These are phyloP conservation scores for Penicillium sp. DNA, from an alignment of 2,329 filamentous ascomycete species.

Conservation along the genomic window DNA sequence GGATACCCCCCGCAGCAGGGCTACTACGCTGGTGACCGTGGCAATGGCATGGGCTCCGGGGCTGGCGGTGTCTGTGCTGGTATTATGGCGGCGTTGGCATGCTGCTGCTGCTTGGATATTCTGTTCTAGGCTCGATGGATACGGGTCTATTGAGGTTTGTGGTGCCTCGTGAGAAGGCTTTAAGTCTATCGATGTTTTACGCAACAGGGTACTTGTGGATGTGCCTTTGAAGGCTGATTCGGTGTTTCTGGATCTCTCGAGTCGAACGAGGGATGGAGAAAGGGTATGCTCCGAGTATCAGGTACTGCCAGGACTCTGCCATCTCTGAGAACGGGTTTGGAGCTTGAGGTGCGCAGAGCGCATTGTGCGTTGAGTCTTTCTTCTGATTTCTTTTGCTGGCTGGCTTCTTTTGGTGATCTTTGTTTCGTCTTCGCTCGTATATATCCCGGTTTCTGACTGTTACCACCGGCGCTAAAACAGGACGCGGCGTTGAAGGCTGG, in stretches of 20 bases:
- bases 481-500: constrained; percentile 12
- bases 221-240: not conserved
- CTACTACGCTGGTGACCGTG: constrained; percentile 39
- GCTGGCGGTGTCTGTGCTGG: constrained; percentile 49
- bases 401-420: constrained; percentile 3
- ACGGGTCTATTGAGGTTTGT: no score
- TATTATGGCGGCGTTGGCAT: constrained; percentile 49
- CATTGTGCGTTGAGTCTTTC: not conserved
- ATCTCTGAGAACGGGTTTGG: constrained; percentile 1
- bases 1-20: constrained; percentile 30
- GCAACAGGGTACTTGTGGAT: not conserved
- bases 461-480: constrained; percentile 17
- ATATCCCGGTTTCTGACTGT: constrained; percentile 14
- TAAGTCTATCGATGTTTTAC: not conserved
- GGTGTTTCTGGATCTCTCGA: not conserved
- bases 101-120: constrained; percentile 54
- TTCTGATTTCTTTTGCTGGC: not conserved
- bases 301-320: not conserved
- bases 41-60: constrained; percentile 23
- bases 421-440: constrained; percentile 9
- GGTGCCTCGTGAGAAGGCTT: not conserved
- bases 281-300: not conserved
- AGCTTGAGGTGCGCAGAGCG: not conserved
- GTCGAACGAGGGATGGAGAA: not conserved
- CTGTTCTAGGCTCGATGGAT: constrained; percentile 35